These are phyloP conservation scores for Anethum foeniculum DNA, from an alignment of 140 eudicot genomes.

Conservation along the genomic window DNA sequence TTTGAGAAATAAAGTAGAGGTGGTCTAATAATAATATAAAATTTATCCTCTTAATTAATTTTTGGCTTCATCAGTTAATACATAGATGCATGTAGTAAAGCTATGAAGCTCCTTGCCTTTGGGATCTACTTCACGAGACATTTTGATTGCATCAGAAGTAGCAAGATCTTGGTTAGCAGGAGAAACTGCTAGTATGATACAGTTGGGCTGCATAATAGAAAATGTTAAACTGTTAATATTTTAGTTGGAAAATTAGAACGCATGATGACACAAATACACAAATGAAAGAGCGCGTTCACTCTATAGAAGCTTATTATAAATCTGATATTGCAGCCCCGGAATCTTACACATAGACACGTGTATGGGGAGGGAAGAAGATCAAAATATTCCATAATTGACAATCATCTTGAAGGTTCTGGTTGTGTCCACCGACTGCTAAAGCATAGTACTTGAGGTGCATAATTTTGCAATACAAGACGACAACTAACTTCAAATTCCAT, in stretches of 20 bases:
- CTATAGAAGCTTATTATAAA: not conserved
- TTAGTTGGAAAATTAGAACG: not conserved
- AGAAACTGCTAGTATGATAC: conserved; percentile 89
- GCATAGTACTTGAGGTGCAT: not conserved
- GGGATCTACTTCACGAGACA: conserved; percentile 97
- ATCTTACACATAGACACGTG: not conserved
- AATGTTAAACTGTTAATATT: conserved; percentile 6
- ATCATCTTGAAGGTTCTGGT: not conserved
- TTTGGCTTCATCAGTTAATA: not conserved
- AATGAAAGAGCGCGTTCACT: not conserved
- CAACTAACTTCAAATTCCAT: not conserved
- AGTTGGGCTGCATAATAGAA: conserved; percentile 75
- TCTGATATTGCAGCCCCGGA: not conserved
- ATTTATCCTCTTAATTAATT: not conserved
- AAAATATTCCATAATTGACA: not conserved
- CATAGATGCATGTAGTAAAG: not conserved
- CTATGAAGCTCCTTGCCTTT: conserved; percentile 39
- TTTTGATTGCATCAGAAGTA: conserved; percentile 94
- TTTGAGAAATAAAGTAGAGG: not conserved
- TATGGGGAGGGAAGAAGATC: not conserved
- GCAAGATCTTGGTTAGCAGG: conserved; percentile 99
- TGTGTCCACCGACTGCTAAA: not conserved
- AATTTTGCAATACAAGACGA: not conserved
- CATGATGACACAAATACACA: not conserved
- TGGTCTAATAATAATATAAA: not conserved